phyloP scores from a whole-genome alignment of 2,329 filamentous ascomycete species.

The Talaromyces funiculosus region DNA sequence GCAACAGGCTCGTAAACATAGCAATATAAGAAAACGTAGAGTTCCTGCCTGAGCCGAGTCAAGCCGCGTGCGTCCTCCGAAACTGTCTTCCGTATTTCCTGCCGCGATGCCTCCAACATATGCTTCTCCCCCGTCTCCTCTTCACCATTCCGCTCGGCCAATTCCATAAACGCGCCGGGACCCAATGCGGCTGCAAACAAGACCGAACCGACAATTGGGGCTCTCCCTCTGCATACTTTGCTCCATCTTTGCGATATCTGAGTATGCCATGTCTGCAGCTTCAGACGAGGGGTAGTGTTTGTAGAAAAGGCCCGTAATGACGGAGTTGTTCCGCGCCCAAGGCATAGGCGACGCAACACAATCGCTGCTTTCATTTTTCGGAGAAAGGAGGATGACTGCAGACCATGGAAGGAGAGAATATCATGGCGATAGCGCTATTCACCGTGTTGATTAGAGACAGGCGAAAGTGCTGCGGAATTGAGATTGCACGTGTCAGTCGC shows the following conservation, averaged over 20 bases:
- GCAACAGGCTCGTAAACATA: slow-evolving; percentile 67
- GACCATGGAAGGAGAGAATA: slow-evolving; percentile 2
- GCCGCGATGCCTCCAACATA: slow-evolving; percentile 77
- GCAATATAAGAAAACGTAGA: slow-evolving; percentile 62
- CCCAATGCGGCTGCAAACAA: slow-evolving; percentile 44
- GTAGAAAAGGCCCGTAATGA: slow-evolving; percentile 27
- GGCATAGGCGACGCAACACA: slow-evolving; percentile 46
- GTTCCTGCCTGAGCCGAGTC: slow-evolving; percentile 51
- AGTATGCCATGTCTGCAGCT: slow-evolving; percentile 21
- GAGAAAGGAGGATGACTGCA: slow-evolving; percentile 7
- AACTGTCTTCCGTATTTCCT: slow-evolving; percentile 68
- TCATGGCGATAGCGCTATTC: slow-evolving; percentile 6
- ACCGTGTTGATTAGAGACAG: not conserved
- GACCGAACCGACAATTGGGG: slow-evolving; percentile 25
- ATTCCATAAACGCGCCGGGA: slow-evolving; percentile 55
- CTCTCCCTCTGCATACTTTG: slow-evolving; percentile 19
- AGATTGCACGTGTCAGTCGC: slow-evolving; percentile 5
- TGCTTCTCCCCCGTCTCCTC: slow-evolving; percentile 68
- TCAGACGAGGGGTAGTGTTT: slow-evolving; percentile 21
- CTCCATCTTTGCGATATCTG: slow-evolving; percentile 15
- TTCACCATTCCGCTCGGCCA: slow-evolving; percentile 47
- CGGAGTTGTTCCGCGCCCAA: slow-evolving; percentile 37
- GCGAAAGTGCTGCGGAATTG: not conserved
- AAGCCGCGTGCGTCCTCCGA: slow-evolving; percentile 58
- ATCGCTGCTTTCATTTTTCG: slow-evolving; percentile 47